These are phyloP conservation scores for Ophiobolus disseminans DNA, from an alignment of 2,329 filamentous ascomycete species.

Conservation along the genomic window DNA sequence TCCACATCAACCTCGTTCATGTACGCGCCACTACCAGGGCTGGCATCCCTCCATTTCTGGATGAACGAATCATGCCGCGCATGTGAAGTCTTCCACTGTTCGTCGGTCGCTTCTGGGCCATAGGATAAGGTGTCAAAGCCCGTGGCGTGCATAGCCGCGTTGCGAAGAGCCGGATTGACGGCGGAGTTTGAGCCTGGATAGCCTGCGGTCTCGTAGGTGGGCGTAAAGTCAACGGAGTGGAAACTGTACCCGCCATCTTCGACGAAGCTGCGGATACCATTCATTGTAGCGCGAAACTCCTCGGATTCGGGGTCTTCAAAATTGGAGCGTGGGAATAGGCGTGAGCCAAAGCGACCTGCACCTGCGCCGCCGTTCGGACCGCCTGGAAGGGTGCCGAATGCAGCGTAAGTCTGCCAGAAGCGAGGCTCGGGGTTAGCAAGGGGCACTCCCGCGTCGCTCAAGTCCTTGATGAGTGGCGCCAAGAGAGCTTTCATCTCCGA, in stretches of 20 bases:
- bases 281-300: constrained; percentile 25
- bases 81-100: constrained; percentile 31
- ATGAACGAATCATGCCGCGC: constrained; percentile 28
- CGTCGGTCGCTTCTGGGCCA: constrained; percentile 20
- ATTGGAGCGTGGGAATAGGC: constrained; percentile 42
- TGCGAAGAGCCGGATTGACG: constrained; percentile 30
- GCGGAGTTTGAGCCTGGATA: constrained; percentile 31
- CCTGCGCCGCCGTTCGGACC: constrained; percentile 26
- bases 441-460: constrained; percentile 24
- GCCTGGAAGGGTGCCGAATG: constrained; percentile 22
- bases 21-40: constrained; percentile 40
- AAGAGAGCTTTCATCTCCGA: constrained; percentile 25
- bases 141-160: constrained; percentile 35
- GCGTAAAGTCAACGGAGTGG: constrained; percentile 37
- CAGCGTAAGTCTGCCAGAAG: constrained; percentile 27
- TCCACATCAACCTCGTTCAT: constrained; percentile 44
- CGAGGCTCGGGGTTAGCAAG: constrained; percentile 21
- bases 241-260: constrained; percentile 37
- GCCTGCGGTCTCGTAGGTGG: constrained; percentile 30
- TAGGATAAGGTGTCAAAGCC: constrained; percentile 33
- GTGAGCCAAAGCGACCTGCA: constrained; percentile 32
- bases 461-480: constrained; percentile 27
- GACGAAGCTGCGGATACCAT: constrained; percentile 29
- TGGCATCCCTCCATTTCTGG: constrained; percentile 33
- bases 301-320: constrained; percentile 27